phyloP scores from a whole-genome alignment of 1,139 yeast species.

The Suhomyces bribrorum region DNA sequence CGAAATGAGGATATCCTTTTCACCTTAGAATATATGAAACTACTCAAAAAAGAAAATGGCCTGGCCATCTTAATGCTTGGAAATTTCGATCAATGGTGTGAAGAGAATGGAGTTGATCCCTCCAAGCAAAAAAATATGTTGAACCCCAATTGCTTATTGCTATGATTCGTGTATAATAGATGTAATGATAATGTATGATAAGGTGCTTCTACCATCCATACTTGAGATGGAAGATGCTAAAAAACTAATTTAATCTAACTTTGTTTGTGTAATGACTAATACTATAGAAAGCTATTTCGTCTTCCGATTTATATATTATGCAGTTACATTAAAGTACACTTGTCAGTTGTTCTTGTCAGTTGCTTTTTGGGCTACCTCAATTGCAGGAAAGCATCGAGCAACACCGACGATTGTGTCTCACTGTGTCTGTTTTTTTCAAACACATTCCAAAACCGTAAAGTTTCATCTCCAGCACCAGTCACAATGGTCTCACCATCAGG shows the following conservation, averaged over 20 bases:
- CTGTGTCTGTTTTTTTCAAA: conserved; percentile 72
- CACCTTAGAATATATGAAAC: conserved; percentile 63
- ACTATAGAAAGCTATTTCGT: too few relatives aligned
- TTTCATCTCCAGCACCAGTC: conserved; percentile 98
- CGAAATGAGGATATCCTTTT: conserved; percentile 66
- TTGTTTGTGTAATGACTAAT: background rate
- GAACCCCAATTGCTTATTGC: conserved; percentile 29
- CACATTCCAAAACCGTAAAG: conserved; percentile 89
- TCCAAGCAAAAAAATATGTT: conserved; percentile 26
- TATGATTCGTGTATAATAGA: conserved; percentile 14
- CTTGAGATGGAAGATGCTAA: too few relatives aligned
- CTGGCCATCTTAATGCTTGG: conserved; percentile 21
- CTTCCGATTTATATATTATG: background rate
- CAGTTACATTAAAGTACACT: conserved; percentile 3
- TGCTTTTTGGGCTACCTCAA: conserved; percentile 44
- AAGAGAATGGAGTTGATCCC: conserved; percentile 25
- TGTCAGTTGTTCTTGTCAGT: background rate
- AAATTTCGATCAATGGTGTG: conserved; percentile 35
- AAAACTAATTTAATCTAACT: too few relatives aligned
- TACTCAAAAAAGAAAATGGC: conserved; percentile 32
- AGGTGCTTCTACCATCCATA: background rate
- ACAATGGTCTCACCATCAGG: conserved; percentile 98
- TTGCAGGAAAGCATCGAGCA: conserved; percentile 79
- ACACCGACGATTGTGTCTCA: conserved; percentile 59
- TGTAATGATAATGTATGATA: background rate